A percentile compares a stretch with the other conserved stretches of the same genome.
These are phyloP conservation scores for Apiotrichum siamense DNA, from an alignment of 1,284 basidiomycete genomes.

Conservation along the genomic window DNA sequence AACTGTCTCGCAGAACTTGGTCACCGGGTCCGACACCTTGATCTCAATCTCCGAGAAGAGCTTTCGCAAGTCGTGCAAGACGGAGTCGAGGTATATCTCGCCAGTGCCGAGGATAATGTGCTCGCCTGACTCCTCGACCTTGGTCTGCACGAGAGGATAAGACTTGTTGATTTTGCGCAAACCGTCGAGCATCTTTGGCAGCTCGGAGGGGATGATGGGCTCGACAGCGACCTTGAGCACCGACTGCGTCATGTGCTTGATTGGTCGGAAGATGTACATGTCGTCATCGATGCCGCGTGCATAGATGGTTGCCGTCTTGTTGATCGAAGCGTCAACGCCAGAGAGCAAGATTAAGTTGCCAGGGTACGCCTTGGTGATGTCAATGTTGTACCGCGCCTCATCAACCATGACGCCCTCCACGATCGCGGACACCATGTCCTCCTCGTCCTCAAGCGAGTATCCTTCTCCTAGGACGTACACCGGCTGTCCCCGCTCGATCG, in stretches of 20 bases:
- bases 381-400: conserved; percentile 87
- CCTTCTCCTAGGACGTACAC: conserved; percentile 97
- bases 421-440: conserved; percentile 86
- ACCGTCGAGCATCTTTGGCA: conserved; percentile 97
- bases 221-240: conserved; percentile 99
- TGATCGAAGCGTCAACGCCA: conserved; percentile 89
- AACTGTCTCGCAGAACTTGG: conserved; percentile 97
- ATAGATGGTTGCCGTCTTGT: conserved; percentile 88
- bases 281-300: conserved; percentile 64
- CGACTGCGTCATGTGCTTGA: conserved; percentile 93
- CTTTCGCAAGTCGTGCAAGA: conserved; percentile 89
- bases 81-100: conserved; percentile 92
- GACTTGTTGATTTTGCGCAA: conserved; percentile 95
- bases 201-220: conserved; percentile 91
- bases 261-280: conserved; percentile 86
- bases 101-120: conserved; percentile 96
- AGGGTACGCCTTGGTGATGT: conserved; percentile 77
- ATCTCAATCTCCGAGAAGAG: conserved; percentile 98
- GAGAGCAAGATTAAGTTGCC: conserved; percentile 89
- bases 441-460: conserved; percentile 95
- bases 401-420: conserved; percentile 85
- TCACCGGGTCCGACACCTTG: conserved; percentile 98
- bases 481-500: conserved; percentile 69
- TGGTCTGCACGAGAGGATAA: conserved; percentile 88
- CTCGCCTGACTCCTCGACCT: conserved; percentile 97